Evolutionary conservation across 768 basidiomycete species (phyloP), one percentile per base, ranked within the genome.

Genomic region (Daedaleopsis nitida): DNA sequence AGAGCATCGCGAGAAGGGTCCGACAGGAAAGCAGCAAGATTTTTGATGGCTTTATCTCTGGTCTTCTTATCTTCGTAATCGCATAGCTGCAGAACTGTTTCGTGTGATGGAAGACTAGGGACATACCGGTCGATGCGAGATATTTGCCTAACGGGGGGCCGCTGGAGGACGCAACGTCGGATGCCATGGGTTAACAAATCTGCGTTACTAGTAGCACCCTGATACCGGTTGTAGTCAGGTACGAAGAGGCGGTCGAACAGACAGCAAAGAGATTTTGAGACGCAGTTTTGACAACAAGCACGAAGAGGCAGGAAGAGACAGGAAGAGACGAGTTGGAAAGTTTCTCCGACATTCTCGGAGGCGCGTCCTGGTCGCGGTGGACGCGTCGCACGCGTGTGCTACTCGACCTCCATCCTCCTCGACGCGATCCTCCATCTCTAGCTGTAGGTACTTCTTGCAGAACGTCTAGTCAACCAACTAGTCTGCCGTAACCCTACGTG

Each of bases 21-120:
- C 1, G 93, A 94, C 34, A 98, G 83, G 73, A 98, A 96, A 5
- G 78, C 73, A 0, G 88, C 79, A 10, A 98, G 81, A 60, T 84
- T 85, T 72, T 88, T 87, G 63, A 97, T 83, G 0, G 96, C 96
- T 70, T 89, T 92, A 76, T 99, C 96, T 60, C 96, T 86, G 2
- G 87, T 89, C 71, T 87, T 88, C 80, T 97, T 96, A 70, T 98
- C 96, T 94, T 66, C 17, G 32, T 9, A 35, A 34, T 14, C 35
- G n/a, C 19, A 4, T 32, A 32, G 27, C 27, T 32, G 27, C 53
- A 32, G 23, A 38, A 39, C 37, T 47, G 43, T 23, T 43, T 48
- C 17, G 62, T 63, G 52, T 52, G 38, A 62, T 52, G 42, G 24
- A 35, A n/a, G 12, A 53, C 43, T 21, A 38, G 39, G 3, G 1